Conservation (phyloP, 2,329 filamentous ascomycete genomes). For the Sclerotinia minor region DNA sequence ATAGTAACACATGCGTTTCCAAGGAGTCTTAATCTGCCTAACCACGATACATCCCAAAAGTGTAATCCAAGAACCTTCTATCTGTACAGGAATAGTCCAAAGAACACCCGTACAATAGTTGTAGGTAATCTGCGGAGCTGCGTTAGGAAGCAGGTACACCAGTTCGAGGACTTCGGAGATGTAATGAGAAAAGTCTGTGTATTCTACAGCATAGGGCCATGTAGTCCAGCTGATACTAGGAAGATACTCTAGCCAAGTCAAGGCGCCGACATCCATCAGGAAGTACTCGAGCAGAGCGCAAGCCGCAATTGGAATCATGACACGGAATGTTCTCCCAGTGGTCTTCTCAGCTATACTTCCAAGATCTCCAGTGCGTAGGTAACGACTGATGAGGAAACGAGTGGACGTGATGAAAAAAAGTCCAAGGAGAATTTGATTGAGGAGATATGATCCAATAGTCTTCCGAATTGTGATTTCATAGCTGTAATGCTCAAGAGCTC, state of each 20-base stretch:
- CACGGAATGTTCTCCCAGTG: slow-evolving; percentile 47
- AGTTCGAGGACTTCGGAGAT: slow-evolving; percentile 49
- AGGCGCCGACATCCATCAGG: slow-evolving; percentile 47
- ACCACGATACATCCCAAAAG: slow-evolving; percentile 47
- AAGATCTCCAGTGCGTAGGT: slow-evolving; percentile 47
- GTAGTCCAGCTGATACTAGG: slow-evolving; percentile 50
- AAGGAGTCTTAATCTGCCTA: slow-evolving; percentile 48
- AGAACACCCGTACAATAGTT: slow-evolving; percentile 52
- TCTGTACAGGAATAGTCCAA: slow-evolving; percentile 52
- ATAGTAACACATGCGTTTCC: slow-evolving; percentile 50
- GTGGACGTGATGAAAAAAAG: slow-evolving; percentile 52
- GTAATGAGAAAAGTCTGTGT: slow-evolving; percentile 46
- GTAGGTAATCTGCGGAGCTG: slow-evolving; percentile 49
- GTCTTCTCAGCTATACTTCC: slow-evolving; percentile 48
- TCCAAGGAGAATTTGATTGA: slow-evolving; percentile 51
- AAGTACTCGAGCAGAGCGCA: slow-evolving; percentile 50
- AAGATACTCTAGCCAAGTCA: slow-evolving; percentile 47
- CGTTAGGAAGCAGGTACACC: slow-evolving; percentile 49
- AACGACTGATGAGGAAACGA: slow-evolving; percentile 48
- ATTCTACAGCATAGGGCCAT: slow-evolving; percentile 48
- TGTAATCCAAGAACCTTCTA: slow-evolving; percentile 49
- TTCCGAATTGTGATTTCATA: slow-evolving; percentile 46
- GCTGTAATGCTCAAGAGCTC: slow-evolving; percentile 42
- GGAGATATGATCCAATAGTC: slow-evolving; percentile 47
- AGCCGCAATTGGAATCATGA: slow-evolving; percentile 48